Evolutionary conservation across 1,284 basidiomycete species (phyloP).

Genomic region (Vanrija sp.): DNA sequence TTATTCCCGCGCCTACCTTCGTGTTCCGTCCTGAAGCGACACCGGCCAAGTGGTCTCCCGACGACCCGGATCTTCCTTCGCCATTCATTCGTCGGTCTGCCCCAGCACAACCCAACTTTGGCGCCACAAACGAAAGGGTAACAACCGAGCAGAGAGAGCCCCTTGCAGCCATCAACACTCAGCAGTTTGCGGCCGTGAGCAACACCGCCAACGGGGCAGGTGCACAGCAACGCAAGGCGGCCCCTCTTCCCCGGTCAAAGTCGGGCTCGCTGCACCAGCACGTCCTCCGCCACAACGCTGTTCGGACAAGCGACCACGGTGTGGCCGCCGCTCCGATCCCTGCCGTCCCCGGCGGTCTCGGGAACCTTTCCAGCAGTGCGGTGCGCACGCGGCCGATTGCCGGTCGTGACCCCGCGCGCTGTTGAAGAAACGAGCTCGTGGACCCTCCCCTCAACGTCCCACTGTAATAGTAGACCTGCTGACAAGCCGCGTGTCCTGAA

Average conservation of each 20-base stretch:
- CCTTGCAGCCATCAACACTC: slow-evolving; percentile 17
- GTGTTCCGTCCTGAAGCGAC: slow-evolving; percentile 40
- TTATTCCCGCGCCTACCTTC: slow-evolving; percentile 35
- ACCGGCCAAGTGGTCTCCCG: slow-evolving; percentile 41
- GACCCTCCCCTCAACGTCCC: no score
- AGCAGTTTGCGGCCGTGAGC: neutral
- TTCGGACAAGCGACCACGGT: neutral
- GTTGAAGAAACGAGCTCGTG: neutral
- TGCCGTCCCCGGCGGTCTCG: neutral
- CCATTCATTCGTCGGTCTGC: slow-evolving; percentile 34
- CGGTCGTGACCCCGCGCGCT: slow-evolving; percentile 1
- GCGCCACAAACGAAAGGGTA: no score
- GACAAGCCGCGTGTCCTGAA: no score
- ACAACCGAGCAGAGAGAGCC: slow-evolving; percentile 9
- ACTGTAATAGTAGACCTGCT: no score
- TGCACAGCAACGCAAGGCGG: neutral
- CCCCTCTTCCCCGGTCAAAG: neutral
- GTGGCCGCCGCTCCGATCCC: neutral
- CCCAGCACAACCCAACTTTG: slow-evolving; percentile 6
- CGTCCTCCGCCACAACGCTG: slow-evolving; percentile 5
- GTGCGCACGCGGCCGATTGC: neutral
- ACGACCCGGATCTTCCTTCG: slow-evolving; percentile 41
- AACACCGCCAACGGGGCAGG: neutral
- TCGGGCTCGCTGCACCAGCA: slow-evolving; percentile 1
- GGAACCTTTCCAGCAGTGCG: neutral